Conservation (phyloP, 257 asterid species). For the Prunella vulgaris region DNA sequence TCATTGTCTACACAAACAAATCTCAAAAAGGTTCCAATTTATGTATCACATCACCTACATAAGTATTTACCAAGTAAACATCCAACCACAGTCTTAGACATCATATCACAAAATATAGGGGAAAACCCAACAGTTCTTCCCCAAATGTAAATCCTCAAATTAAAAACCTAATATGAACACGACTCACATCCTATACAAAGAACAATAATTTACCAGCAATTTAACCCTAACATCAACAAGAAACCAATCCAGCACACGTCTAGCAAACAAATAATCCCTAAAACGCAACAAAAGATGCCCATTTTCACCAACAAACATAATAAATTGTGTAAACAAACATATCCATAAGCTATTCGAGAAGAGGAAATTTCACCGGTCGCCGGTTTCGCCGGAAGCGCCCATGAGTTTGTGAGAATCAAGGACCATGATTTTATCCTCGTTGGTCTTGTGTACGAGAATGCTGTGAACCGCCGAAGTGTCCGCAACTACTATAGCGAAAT, state of each 20-base stretch:
- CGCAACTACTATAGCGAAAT: constrained; percentile 82
- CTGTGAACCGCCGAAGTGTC: constrained; percentile 96
- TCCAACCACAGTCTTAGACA: constrained; percentile 4
- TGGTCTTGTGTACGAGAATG: constrained; percentile 88
- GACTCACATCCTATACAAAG: neutral
- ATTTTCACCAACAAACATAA: neutral
- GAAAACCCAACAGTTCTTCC: neutral
- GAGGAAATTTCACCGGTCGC: constrained; percentile 60
- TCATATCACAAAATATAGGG: neutral
- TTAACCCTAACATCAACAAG: constrained; percentile 12
- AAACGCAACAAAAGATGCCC: too few species aligned
- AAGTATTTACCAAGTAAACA: neutral
- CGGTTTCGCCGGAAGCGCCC: constrained; percentile 98
- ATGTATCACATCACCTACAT: neutral
- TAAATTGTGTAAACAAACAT: neutral
- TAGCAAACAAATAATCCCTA: constrained; percentile 13
- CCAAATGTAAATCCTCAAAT: neutral
- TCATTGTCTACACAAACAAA: neutral
- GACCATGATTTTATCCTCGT: constrained; percentile 92
- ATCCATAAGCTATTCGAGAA: neutral
- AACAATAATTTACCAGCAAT: neutral
- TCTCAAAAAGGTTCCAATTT: neutral
- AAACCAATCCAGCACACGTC: neutral
- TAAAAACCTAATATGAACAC: neutral
- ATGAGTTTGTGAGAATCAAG: constrained; percentile 91